Evolutionary conservation across 2,329 filamentous ascomycete species (phyloP), one percentile per base, ranked within the genome.

Genomic region (Ilyonectria sp.): DNA sequence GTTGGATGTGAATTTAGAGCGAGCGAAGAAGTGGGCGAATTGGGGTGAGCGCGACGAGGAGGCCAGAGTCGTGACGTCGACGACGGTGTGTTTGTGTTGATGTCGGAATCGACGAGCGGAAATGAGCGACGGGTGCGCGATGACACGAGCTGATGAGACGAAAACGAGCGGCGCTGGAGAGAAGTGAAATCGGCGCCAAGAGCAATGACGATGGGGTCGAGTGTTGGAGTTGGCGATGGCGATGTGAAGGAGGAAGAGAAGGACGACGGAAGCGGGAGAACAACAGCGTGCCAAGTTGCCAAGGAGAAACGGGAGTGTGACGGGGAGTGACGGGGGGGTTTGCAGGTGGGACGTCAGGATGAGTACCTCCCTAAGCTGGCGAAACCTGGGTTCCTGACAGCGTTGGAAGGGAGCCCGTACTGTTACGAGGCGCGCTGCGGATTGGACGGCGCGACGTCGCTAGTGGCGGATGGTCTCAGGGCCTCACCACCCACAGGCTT

Each of bases 261-360:
- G 65, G 61, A 52, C 55, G 46, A 65, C 53, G 58, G 46, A 62
- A 47, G 53, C n/a, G 37, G 63, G 69, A 61, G 69, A 57, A 54
- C 26, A 5, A 26, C 49, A 59, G 60, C 56, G 64, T 50, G 69
- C 67, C 69, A 69, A 71, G 65, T 69, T 71, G 73, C 71, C 73
- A 75, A 74, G 73, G 68, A 74, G 59, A 65, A 65, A 75, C 68
- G 54, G 63, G 19, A 67, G 68, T 49, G 57, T 43, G 53, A 54
- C 49, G 40, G 50, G 68, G 68, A 67, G 70, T 33, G 31, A 33
- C 31, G 31, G 31, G 31, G 31, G 31, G 31, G 63, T 50, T 47
- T 62, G 62, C 57, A 61, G 58, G 44, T 49, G 66, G 52, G 61
- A 63, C 43, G 15, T 10, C n/a, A 15, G 37, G 37, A 40, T 17